Evolutionary conservation across 2,329 filamentous ascomycete species (phyloP).

Genomic region (Cordyceps tenuipes): DNA sequence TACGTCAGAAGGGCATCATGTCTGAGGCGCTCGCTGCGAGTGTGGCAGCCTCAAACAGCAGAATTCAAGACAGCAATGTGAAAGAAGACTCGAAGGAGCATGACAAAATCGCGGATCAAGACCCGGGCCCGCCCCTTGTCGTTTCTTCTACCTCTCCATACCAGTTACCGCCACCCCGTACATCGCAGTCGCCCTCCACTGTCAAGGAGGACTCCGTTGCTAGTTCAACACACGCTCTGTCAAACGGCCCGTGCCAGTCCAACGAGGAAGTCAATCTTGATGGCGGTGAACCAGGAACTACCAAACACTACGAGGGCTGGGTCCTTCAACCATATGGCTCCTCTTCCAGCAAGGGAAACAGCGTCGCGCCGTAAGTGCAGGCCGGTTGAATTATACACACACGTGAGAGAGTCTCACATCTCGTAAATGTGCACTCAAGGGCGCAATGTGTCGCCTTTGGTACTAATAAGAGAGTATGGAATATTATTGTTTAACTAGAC

Average conservation of each 20-base stretch:
- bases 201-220: conserved; percentile 23
- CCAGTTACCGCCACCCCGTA: conserved; percentile 25
- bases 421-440: background rate
- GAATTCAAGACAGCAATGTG: conserved; percentile 15
- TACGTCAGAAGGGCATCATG: conserved; percentile 51
- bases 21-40: conserved; percentile 15
- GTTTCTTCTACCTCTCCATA: conserved; percentile 9
- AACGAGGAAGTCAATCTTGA: background rate
- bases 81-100: background rate
- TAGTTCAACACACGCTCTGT: background rate
- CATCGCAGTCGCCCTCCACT: conserved; percentile 29
- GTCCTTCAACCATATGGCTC: conserved; percentile 29
- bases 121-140: conserved; percentile 16
- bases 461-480: background rate
- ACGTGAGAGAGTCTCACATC: background rate
- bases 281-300: conserved; percentile 19
- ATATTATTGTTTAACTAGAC: background rate
- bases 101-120: conserved; percentile 14
- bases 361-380: conserved; percentile 4
- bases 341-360: conserved; percentile 17
- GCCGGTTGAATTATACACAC: conserved; percentile 1
- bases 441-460: background rate
- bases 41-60: background rate
- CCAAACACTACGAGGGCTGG: conserved; percentile 31
- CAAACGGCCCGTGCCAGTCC: background rate